phyloP scores from a whole-genome alignment of 2,329 filamentous ascomycete genomes.

The Cordyceps cateniannulata region DNA sequence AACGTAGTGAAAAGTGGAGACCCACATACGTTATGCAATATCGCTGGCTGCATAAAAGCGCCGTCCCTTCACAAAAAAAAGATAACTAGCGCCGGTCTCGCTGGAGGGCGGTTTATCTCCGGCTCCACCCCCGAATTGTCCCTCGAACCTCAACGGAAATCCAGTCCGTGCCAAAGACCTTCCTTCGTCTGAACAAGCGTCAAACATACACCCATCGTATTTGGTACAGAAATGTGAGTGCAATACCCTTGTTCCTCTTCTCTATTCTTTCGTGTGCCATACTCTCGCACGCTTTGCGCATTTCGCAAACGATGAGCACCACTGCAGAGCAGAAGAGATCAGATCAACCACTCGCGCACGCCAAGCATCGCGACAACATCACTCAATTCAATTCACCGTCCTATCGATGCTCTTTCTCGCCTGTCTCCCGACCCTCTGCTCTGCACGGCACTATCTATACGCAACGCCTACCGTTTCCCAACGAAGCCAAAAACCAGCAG shows the following conservation, averaged over 20 bases:
- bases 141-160: conserved; percentile 7
- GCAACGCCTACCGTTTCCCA: neutral
- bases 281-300: neutral
- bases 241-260: neutral
- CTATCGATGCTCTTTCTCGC: too few species aligned
- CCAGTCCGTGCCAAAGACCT: neutral
- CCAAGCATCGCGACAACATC: neutral
- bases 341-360: neutral
- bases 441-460: neutral
- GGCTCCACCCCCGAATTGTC: conserved; percentile 1
- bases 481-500: neutral
- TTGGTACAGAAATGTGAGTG: neutral
- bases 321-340: neutral
- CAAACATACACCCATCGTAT: neutral
- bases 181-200: neutral
- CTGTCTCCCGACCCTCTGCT: too few species aligned
- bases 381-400: too few species aligned
- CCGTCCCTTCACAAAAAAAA: neutral
- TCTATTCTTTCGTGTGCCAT: neutral
- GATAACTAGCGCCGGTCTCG: conserved; percentile 14
- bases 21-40: neutral
- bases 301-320: neutral
- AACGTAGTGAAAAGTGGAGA: conserved; percentile 3
- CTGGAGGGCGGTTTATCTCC: conserved; percentile 13
- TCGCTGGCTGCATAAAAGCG: neutral